These are phyloP conservation scores for Xylariaceae sp. DNA, from an alignment of 2,329 filamentous ascomycete genomes.

Conservation along the genomic window DNA sequence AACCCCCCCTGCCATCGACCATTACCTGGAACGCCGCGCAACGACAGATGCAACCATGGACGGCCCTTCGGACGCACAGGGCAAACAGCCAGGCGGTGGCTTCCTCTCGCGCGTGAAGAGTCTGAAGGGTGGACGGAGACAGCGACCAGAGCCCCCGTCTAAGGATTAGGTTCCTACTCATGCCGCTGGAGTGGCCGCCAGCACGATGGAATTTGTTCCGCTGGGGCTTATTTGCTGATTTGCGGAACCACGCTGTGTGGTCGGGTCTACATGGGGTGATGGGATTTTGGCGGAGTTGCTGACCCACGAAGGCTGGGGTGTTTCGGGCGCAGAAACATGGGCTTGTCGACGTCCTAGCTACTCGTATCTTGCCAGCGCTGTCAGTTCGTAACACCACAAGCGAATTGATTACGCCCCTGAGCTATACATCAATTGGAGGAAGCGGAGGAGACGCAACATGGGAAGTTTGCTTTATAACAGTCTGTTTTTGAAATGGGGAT, in stretches of 20 bases:
- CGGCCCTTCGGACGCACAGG: conserved; percentile 35
- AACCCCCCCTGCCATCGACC: conserved; percentile 43
- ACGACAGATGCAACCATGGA: conserved; percentile 51
- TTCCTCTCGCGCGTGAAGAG: conserved; percentile 78
- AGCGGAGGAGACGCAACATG: conserved; percentile 4
- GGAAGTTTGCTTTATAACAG: conserved; percentile 15
- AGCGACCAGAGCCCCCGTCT: conserved; percentile 33
- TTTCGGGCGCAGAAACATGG: conserved; percentile 10
- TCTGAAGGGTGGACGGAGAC: conserved; percentile 64
- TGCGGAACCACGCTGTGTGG: no score
- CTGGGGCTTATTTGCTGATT: no score
- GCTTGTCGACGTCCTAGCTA: no score
- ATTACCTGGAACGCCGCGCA: conserved; percentile 55
- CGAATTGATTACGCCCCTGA: no score
- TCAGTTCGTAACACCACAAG: no score
- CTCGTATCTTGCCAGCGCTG: no score
- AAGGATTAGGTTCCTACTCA: conserved; percentile 14
- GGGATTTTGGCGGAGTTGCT: no score
- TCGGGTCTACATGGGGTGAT: no score
- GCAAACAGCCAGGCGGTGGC: conserved; percentile 47
- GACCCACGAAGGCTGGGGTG: no score
- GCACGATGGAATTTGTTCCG: no score
- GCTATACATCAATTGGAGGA: not conserved
- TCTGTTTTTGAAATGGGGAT: conserved; percentile 11
- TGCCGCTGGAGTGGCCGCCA: conserved; percentile 17